Conservation (phyloP, 345 rosid genomes). For the Euphorbia lathyris region DNA sequence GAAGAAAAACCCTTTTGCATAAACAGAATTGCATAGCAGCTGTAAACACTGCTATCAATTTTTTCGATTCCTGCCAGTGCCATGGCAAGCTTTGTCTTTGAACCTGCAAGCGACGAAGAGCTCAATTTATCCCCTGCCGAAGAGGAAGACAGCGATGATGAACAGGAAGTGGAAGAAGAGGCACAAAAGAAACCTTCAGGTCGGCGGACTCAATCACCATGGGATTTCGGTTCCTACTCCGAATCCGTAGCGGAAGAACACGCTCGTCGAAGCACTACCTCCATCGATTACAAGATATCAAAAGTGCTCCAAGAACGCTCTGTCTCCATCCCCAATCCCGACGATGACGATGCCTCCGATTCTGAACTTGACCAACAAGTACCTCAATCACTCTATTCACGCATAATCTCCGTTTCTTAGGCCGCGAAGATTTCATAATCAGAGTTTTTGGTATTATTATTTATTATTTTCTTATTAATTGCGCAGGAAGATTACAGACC, state of each 20-base stretch:
- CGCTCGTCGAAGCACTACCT: slow-evolving; percentile 86
- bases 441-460: background rate
- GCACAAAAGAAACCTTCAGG: slow-evolving; percentile 28
- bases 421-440: background rate
- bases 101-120: slow-evolving; percentile 71
- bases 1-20: background rate
- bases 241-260: slow-evolving; percentile 90
- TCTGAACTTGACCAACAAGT: slow-evolving; percentile 69
- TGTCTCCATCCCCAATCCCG: slow-evolving; percentile 23
- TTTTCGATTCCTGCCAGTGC: slow-evolving; percentile 13
- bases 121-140: slow-evolving; percentile 27
- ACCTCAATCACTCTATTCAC: background rate
- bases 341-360: slow-evolving; percentile 33
- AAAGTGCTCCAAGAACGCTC: slow-evolving; percentile 50
- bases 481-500: slow-evolving; percentile 62
- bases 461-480: background rate
- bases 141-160: slow-evolving; percentile 27
- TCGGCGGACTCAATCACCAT: slow-evolving; percentile 58
- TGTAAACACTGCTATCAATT: background rate
- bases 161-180: slow-evolving; percentile 22
- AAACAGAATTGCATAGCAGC: background rate
- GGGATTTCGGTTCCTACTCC: slow-evolving; percentile 83
- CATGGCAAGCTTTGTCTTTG: slow-evolving; percentile 61
- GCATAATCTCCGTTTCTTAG: background rate
- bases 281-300: slow-evolving; percentile 77